Conservation (phyloP, 2,329 filamentous ascomycete genomes). For the Parascedosporium putredinis region DNA sequence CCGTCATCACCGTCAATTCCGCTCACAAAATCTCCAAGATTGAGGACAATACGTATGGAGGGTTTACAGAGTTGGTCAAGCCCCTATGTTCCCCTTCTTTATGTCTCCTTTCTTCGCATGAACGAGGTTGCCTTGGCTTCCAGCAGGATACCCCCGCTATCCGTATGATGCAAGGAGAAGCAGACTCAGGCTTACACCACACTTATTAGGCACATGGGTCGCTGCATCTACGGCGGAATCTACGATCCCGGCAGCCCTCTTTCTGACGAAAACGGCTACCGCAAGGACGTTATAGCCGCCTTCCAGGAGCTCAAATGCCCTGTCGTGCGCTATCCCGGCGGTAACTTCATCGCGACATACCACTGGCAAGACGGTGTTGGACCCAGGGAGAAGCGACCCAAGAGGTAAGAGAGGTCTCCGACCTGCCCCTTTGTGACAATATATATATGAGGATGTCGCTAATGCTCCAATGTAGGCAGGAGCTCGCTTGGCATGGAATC, state of each 20-base stretch:
- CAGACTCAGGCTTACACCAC: constrained; percentile 7
- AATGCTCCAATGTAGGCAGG: constrained; percentile 35
- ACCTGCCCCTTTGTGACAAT: too few relatives aligned
- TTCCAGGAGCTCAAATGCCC: constrained; percentile 65
- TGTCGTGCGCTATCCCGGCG: constrained; percentile 71
- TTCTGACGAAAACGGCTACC: constrained; percentile 66
- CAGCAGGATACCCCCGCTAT: too few relatives aligned
- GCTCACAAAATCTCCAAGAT: constrained; percentile 59
- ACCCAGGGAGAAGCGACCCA: constrained; percentile 56
- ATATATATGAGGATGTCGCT: background rate
- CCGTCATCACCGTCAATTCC: constrained; percentile 57
- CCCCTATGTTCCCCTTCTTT: too few relatives aligned
- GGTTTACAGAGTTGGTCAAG: constrained; percentile 64
- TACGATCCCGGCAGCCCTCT: constrained; percentile 67
- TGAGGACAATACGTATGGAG: constrained; percentile 71
- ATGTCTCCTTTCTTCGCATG: too few relatives aligned
- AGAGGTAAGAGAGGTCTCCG: constrained; percentile 23
- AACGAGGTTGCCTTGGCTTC: too few relatives aligned
- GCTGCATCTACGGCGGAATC: constrained; percentile 79
- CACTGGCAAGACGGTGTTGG: constrained; percentile 79
- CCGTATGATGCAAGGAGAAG: background rate
- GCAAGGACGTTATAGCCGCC: constrained; percentile 66
- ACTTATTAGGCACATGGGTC: constrained; percentile 65
- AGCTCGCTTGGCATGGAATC: constrained; percentile 68
- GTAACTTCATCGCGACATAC: constrained; percentile 78